Evolutionary conservation across 257 asterid species (phyloP).

Genomic region (Verbena officinalis): DNA sequence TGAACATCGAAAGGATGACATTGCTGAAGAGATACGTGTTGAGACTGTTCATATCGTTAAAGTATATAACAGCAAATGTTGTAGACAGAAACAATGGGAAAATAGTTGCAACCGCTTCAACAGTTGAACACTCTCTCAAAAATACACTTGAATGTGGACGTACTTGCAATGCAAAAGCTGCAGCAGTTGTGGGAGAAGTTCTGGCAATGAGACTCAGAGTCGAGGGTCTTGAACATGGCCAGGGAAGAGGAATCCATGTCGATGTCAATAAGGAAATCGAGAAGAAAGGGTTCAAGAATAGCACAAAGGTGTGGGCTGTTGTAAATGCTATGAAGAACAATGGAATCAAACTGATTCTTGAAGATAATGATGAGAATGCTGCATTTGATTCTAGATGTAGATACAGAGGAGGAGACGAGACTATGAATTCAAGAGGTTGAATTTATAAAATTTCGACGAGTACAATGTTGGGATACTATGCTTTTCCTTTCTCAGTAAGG

Average conservation of each 20-base stretch:
- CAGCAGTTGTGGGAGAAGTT: constrained; percentile 84
- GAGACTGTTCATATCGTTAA: constrained; percentile 75
- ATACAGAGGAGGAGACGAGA: constrained; percentile 17
- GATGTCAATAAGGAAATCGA: constrained; percentile 74
- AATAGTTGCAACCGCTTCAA: constrained; percentile 74
- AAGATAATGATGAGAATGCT: constrained; percentile 45
- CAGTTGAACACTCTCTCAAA: constrained; percentile 73
- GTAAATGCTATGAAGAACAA: constrained; percentile 64
- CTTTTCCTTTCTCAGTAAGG: not conserved
- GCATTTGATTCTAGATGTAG: constrained; percentile 24
- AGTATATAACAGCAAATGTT: constrained; percentile 83
- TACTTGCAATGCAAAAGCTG: constrained; percentile 85
- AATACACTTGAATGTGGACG: constrained; percentile 76
- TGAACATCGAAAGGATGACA: constrained; percentile 45
- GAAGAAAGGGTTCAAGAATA: constrained; percentile 76
- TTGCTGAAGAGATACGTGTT: constrained; percentile 73
- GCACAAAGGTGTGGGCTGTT: constrained; percentile 68
- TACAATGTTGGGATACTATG: not conserved
- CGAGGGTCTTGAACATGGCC: constrained; percentile 85
- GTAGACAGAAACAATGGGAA: constrained; percentile 73
- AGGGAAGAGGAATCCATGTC: constrained; percentile 71
- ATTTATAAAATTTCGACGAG: no score
- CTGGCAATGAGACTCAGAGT: constrained; percentile 84
- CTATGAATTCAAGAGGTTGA: constrained; percentile 16
- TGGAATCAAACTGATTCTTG: constrained; percentile 63